Evolutionary conservation across 768 basidiomycete genomes (phyloP).

Genomic region (Pholiota molesta): DNA sequence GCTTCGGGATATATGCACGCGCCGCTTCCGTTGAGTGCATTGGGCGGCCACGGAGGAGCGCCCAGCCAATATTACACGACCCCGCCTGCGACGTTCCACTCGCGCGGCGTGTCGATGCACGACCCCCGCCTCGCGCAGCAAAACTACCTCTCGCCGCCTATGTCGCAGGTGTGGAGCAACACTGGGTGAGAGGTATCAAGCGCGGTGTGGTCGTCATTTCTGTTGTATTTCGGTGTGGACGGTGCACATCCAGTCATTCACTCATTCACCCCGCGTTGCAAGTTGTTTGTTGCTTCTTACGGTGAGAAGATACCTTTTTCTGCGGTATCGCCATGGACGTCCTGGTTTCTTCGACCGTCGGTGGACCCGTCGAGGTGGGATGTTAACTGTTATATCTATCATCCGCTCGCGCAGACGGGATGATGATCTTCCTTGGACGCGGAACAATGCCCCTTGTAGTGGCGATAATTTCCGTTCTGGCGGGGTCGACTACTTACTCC

Average conservation of each 20-base stretch:
- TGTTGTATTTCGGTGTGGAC: not conserved
- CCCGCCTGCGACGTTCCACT: slow-evolving; percentile 23
- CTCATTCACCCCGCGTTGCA: not conserved
- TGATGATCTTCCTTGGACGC: not conserved
- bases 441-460: not conserved
- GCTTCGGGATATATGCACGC: slow-evolving; percentile 18
- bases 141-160: slow-evolving; percentile 29
- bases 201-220: not conserved
- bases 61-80: slow-evolving; percentile 17
- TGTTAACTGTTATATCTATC: not conserved
- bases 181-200: slow-evolving; percentile 26
- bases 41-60: slow-evolving; percentile 11
- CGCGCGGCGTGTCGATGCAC: slow-evolving; percentile 31
- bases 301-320: not conserved
- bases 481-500: not conserved
- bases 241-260: not conserved
- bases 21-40: slow-evolving; percentile 8
- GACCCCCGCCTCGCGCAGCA: slow-evolving; percentile 29
- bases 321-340: slow-evolving; percentile 3
- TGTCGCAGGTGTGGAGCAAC: slow-evolving; percentile 39
- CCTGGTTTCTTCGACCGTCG: slow-evolving; percentile 3
- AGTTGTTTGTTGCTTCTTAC: slow-evolving; percentile 1
- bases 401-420: not conserved
- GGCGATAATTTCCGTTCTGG: not conserved
- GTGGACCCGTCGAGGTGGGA: slow-evolving; percentile 2